Percentiles rank a stretch among this genome's conserved stretches.
Evolutionary conservation across 2,329 filamentous ascomycete genomes (phyloP).

Genomic region (Epicoccum nigrum): DNA sequence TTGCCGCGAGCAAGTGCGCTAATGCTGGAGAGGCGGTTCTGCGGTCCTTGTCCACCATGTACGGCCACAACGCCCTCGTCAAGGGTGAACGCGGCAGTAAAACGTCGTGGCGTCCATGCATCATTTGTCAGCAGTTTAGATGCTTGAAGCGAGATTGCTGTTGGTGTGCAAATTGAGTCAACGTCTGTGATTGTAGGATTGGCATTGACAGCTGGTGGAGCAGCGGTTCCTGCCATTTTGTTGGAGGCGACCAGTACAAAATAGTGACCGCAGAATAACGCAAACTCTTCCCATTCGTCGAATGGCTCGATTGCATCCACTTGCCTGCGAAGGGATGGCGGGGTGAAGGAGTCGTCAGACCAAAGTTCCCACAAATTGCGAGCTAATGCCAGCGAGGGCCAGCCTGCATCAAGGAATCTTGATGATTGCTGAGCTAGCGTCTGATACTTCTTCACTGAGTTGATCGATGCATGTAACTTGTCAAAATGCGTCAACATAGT

Average conservation of each 20-base stretch:
- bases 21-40: slow-evolving; percentile 56
- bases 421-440: slow-evolving; percentile 67
- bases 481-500: slow-evolving; percentile 86
- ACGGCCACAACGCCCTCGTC: slow-evolving; percentile 42
- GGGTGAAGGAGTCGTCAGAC: slow-evolving; percentile 72
- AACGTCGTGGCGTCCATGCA: slow-evolving; percentile 44
- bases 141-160: slow-evolving; percentile 24
- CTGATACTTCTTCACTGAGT: slow-evolving; percentile 74
- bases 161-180: slow-evolving; percentile 8
- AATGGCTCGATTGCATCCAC: slow-evolving; percentile 81
- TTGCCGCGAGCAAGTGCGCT: slow-evolving; percentile 40
- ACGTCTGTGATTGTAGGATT: neutral
- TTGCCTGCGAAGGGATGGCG: slow-evolving; percentile 61
- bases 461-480: slow-evolving; percentile 79
- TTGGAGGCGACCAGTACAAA: slow-evolving; percentile 73
- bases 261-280: slow-evolving; percentile 83
- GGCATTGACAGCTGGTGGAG: neutral
- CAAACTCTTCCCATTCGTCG: slow-evolving; percentile 96
- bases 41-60: slow-evolving; percentile 55
- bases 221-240: slow-evolving; percentile 23
- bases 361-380: slow-evolving; percentile 83
- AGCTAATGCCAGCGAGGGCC: slow-evolving; percentile 63
- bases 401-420: slow-evolving; percentile 74
- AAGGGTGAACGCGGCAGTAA: slow-evolving; percentile 47
- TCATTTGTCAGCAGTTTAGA: slow-evolving; percentile 15